Base-by-base conservation (phyloP, 1,139 yeast genomes). In the Saccharomyces hybrid region DNA sequence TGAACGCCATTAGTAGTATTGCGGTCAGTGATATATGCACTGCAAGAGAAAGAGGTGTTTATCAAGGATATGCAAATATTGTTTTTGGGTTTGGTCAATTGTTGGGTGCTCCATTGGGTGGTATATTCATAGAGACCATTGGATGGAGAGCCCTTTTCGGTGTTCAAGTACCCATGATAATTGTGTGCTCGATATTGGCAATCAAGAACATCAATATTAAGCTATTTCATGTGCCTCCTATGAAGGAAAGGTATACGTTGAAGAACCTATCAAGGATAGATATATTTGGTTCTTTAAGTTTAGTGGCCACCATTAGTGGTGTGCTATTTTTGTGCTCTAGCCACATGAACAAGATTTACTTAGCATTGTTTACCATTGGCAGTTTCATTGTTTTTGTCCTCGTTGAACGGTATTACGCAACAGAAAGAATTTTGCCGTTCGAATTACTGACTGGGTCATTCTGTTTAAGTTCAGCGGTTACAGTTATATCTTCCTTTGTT, bases 141-240 rank as follows among this genome's bases (percentile, higher is more conserved):
- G 96, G 96, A 7, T 90, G 97, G 97, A 80, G 88, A 65, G 77
- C 76, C 62, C 81, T 83, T 47, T 83, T 83, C 65, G 75, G 76
- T 52, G 61, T 76, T 20, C 88, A 83, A 65, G 81, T 81, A 0
- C 97, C 97, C 0, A 69, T 86, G 47, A 80, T 88, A 2, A 48
- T 80, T 7, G 20, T 71, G 2, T 62, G 77, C 70, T 66, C 81
- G 70, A 16, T 76, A 65, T 31, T 59, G 64, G 55, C 73, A 48
- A 63, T 28, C 52, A 58, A 50, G n/a, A 65, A 64, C 63, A 56
- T 68, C 20, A 67, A 67, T 51, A 57, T 68, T 26, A 66, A 63
- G 56, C 54, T 67, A 34, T 56, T 59, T 4, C 72, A 69, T 57
- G 57, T 75, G 52, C 72, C 78, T 28, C 73, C 72, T 23, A 60